These are phyloP conservation scores for Populus hybrid DNA, from an alignment of 441 rosid genomes.

Conservation along the genomic window DNA sequence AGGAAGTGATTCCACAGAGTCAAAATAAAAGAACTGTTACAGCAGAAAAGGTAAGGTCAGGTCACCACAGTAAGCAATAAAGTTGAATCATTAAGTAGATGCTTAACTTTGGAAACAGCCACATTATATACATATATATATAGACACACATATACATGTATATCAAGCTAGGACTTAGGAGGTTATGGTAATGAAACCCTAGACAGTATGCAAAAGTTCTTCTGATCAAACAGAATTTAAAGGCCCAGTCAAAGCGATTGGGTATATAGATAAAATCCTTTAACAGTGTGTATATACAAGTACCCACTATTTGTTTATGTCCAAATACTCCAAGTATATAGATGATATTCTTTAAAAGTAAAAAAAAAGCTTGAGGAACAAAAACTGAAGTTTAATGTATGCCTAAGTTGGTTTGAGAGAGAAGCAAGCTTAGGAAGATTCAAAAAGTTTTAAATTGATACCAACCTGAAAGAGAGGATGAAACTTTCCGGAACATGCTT, in stretches of 20 bases:
- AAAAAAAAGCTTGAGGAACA: background rate
- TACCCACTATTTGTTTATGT: background rate
- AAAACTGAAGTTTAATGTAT: background rate
- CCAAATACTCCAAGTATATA: background rate
- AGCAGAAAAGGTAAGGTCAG: constrained; percentile 15
- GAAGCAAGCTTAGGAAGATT: background rate
- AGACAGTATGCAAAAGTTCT: background rate
- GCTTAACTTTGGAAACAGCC: background rate
- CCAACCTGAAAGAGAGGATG: constrained; percentile 88
- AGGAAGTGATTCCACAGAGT: constrained; percentile 87
- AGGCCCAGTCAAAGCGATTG: background rate
- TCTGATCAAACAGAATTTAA: background rate
- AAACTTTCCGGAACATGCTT: constrained; percentile 95
- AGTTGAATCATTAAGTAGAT: background rate
- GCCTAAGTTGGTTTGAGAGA: background rate
- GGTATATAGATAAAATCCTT: background rate
- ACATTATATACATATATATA: background rate
- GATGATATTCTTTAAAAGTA: background rate
- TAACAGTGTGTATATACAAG: background rate
- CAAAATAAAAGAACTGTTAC: constrained; percentile 86
- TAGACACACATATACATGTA: too few relatives aligned
- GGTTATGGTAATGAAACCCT: background rate
- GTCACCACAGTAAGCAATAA: background rate
- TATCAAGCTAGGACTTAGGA: background rate
- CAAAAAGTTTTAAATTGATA: background rate